phyloP scores from a whole-genome alignment of 768 basidiomycete genomes.

The Suillus discolor region DNA sequence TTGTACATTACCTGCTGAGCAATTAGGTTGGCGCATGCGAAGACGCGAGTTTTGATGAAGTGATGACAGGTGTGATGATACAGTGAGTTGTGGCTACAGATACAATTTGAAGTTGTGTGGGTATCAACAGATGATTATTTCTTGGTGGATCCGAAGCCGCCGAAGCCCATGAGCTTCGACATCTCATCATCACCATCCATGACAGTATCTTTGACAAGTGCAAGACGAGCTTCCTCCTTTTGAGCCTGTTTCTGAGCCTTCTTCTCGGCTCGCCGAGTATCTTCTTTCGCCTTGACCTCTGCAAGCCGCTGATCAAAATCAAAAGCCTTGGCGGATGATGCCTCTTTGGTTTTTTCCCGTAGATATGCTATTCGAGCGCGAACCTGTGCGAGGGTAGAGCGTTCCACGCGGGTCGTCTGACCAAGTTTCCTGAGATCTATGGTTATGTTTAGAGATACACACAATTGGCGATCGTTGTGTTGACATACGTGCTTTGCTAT shows the following conservation, averaged over 20 bases:
- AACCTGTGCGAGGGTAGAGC: slow-evolving; percentile 92
- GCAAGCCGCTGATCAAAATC: slow-evolving; percentile 91
- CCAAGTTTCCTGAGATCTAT: slow-evolving; percentile 93
- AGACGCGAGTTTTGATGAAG: neutral
- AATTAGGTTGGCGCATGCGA: slow-evolving; percentile 4
- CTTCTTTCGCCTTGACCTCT: slow-evolving; percentile 78
- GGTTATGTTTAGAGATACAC: neutral
- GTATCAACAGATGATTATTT: slow-evolving; percentile 47
- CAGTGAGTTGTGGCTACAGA: slow-evolving; percentile 18
- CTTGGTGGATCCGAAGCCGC: slow-evolving; percentile 86
- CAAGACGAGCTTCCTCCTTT: slow-evolving; percentile 70
- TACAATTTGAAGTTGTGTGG: slow-evolving; percentile 20
- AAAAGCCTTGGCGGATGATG: slow-evolving; percentile 83
- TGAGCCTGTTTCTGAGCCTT: slow-evolving; percentile 81
- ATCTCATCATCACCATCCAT: slow-evolving; percentile 64
- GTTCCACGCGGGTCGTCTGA: slow-evolving; percentile 90
- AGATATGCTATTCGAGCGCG: slow-evolving; percentile 86
- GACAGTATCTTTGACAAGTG: slow-evolving; percentile 54
- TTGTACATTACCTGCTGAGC: slow-evolving; percentile 27
- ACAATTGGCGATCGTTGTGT: slow-evolving; percentile 8
- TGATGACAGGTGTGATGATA: slow-evolving; percentile 15
- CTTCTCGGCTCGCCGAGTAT: slow-evolving; percentile 65
- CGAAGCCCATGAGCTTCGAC: slow-evolving; percentile 88
- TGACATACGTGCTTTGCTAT: slow-evolving; percentile 86
- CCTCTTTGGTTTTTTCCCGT: slow-evolving; percentile 84